A percentile compares a stretch with the other conserved stretches of the same genome.
Conservation (phyloP, 2,329 filamentous ascomycete species). For the Cladosporium phlei region DNA sequence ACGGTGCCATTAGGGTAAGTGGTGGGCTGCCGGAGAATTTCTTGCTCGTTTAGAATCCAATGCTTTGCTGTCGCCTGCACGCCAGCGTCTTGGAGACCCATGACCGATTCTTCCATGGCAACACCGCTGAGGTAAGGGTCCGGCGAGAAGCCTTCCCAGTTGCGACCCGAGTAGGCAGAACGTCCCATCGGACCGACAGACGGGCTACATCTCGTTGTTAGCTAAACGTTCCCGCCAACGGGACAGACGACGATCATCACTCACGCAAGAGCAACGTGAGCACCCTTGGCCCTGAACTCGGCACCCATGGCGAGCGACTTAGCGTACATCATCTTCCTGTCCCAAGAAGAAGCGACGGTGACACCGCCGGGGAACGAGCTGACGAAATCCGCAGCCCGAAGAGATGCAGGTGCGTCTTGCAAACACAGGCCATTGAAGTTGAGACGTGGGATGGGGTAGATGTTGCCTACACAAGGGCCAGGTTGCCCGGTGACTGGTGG, state of each 20-base stretch:
- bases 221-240: conserved; percentile 71
- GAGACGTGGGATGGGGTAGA: conserved; percentile 43
- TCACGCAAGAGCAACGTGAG: conserved; percentile 48
- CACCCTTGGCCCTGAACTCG: conserved; percentile 28
- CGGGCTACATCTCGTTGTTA: conserved; percentile 47
- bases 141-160: conserved; percentile 58
- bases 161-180: conserved; percentile 13
- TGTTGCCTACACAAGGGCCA: conserved; percentile 56
- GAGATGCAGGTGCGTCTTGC: conserved; percentile 66
- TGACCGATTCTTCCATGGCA: conserved; percentile 46
- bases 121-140: conserved; percentile 59
- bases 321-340: conserved; percentile 56
- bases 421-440: conserved; percentile 54
- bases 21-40: conserved; percentile 1
- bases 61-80: conserved; percentile 33
- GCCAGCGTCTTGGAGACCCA: conserved; percentile 43
- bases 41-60: conserved; percentile 11
- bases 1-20: background rate
- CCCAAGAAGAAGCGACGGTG: conserved; percentile 82
- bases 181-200: conserved; percentile 32
- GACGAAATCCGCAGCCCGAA: conserved; percentile 23
- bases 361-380: conserved; percentile 77
- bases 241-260: background rate
- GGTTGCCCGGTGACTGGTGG: conserved; percentile 16
- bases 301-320: conserved; percentile 32